Conservation (phyloP, 257 asterid genomes). For the Anisodus tanguticus region DNA sequence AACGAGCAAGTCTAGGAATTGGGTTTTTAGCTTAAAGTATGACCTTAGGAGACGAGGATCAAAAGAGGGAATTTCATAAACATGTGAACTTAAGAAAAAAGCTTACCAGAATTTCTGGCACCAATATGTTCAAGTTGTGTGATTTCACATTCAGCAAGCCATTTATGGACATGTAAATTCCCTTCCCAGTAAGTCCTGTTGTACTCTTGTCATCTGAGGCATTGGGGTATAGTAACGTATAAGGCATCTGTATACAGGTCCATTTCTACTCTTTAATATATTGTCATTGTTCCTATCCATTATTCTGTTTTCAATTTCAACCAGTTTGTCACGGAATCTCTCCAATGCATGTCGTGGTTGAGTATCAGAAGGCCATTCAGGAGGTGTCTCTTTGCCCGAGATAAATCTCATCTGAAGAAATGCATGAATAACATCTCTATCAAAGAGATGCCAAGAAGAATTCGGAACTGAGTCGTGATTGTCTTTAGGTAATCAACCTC, state of each 20-base stretch:
- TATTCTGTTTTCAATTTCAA: constrained; percentile 36
- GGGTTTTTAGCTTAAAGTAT: not conserved
- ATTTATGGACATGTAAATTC: constrained; percentile 26
- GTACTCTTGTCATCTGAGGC: constrained; percentile 20
- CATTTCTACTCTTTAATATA: constrained; percentile 36
- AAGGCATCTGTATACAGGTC: constrained; percentile 39
- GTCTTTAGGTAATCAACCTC: too few species aligned
- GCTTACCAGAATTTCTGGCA: not conserved
- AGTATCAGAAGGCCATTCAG: constrained; percentile 39
- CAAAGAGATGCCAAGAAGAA: not conserved
- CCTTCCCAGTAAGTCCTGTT: constrained; percentile 40
- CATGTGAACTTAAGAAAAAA: not conserved
- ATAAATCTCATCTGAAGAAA: not conserved
- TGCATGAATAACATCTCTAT: not conserved
- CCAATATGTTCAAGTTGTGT: not conserved
- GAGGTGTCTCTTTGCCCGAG: not conserved
- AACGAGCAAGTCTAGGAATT: not conserved
- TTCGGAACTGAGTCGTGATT: too few species aligned
- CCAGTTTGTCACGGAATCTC: constrained; percentile 32
- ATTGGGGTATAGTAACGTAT: constrained; percentile 42
- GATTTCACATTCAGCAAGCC: not conserved
- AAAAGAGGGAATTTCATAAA: too few species aligned
- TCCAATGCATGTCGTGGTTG: constrained; percentile 35
- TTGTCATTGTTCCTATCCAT: constrained; percentile 32
- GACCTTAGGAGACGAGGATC: not conserved